phyloP scores from a whole-genome alignment of 345 rosid species.

The Pseudoturritis turrita region DNA sequence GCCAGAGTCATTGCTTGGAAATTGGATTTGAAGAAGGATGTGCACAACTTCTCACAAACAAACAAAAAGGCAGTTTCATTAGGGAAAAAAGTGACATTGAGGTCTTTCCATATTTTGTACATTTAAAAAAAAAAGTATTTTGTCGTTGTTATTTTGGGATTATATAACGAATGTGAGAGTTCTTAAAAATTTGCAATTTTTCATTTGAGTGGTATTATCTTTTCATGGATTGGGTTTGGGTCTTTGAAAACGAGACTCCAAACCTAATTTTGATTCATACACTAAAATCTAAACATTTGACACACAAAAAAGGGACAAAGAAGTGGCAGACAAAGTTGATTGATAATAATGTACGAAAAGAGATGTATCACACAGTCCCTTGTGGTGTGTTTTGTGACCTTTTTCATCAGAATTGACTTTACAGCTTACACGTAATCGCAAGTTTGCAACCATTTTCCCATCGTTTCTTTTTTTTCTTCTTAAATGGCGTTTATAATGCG shows the following conservation, averaged over 20 bases:
- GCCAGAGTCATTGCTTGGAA: conserved; percentile 17
- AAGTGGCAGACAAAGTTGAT: conserved; percentile 31
- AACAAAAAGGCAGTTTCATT: not conserved
- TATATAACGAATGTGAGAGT: conserved; percentile 5
- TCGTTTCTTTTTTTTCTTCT: not conserved
- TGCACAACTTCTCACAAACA: not conserved
- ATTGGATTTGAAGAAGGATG: conserved; percentile 12
- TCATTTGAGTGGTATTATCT: not conserved
- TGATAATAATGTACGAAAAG: conserved; percentile 1
- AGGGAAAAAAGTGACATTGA: conserved; percentile 16
- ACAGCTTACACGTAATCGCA: conserved; percentile 14
- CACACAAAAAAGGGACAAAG: not conserved
- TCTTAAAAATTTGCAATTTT: not conserved
- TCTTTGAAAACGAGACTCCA: not conserved
- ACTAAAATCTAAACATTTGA: not conserved
- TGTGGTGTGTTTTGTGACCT: conserved; percentile 23
- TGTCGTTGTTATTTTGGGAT: conserved; percentile 18
- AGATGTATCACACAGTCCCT: conserved; percentile 15
- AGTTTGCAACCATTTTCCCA: not conserved
- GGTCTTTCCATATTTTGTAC: conserved; percentile 27
- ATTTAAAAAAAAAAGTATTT: not conserved
- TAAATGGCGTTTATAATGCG: not conserved
- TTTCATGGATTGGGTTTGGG: not conserved
- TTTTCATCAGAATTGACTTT: conserved; percentile 10
- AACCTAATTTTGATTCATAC: not conserved